Evolutionary conservation across 371 early-diverging fungal species (phyloP), one percentile per base, ranked within the genome.

Genomic region (Phascolomyces articulosus): DNA sequence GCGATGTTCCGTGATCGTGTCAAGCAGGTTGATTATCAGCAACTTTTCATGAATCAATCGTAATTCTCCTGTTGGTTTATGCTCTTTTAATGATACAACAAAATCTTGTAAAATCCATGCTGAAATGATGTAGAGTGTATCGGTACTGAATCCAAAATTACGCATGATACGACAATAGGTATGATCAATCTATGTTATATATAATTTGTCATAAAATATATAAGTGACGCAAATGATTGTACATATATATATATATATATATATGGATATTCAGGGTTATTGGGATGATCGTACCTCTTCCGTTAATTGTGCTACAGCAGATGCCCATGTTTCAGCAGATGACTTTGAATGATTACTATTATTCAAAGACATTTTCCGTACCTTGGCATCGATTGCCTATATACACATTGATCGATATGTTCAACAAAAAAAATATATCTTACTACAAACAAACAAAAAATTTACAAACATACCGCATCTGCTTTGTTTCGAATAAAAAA

Each of bases 1-100:
- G 9, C 60, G 60, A 13, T 40, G 60, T 53, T 63, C 55, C 21
- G 67, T 58, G 4, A 73, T 55, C 1, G 70, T 56, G 55, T 73
- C 67, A 16, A 75, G 23, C 26, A 75, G 34, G 29, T 69, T 71
- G 4, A 69, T 66, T 24, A 75, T 72, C 27, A 75, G 47, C 16
- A 75, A 40, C 31, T 75, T 75, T 58, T 75, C 75, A 62, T 75
- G 75, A 20, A 75, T 75, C 1, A 75, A 38, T n/a, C 56, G 66
- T 28, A 62, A 27, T 26, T 44, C 38, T 10, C 38, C 53, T 18
- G 57, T 47, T 11, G 58, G 27, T 34, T 60, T 49, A 26, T 57
- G 61, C 21, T 64, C 58, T 29, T 51, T 40, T 29, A 72, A 29
- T 1, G 64, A 16, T 18, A 67, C 57, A 13, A 77, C 71, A 61